Conservation (phyloP, 2,329 filamentous ascomycete genomes). For the Penicillium sp. region DNA sequence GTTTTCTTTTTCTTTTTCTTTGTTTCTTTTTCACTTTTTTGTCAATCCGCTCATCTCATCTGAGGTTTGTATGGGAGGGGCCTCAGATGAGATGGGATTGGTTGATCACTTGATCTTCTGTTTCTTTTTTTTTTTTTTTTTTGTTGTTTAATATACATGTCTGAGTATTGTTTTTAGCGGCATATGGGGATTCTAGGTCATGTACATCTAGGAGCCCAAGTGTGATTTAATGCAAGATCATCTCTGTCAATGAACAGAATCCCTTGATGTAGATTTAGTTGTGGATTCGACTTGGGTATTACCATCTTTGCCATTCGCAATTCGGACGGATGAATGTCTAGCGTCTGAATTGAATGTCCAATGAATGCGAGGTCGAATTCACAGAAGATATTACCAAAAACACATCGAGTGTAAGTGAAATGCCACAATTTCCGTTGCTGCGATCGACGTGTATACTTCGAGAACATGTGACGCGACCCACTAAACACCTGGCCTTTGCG, state of each 20-base stretch:
- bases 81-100: too few species aligned
- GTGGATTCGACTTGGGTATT: too few species aligned
- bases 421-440: too few species aligned
- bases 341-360: too few species aligned
- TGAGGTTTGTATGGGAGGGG: not conserved
- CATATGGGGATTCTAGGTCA: not conserved
- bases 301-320: too few species aligned
- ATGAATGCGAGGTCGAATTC: too few species aligned
- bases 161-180: not conserved
- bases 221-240: not conserved
- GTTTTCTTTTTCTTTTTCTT: slow-evolving; percentile 12
- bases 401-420: too few species aligned
- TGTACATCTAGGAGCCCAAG: not conserved
- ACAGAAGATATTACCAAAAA: too few species aligned
- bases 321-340: too few species aligned
- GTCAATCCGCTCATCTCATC: slow-evolving; percentile 14
- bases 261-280: too few species aligned
- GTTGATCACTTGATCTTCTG: not conserved
- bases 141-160: slow-evolving; percentile 1
- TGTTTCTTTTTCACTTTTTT: slow-evolving; percentile 12
- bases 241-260: too few species aligned
- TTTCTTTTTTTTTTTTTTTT: slow-evolving; percentile 2
- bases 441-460: slow-evolving; percentile 11
- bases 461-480: slow-evolving; percentile 25
- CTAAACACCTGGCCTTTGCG: slow-evolving; percentile 27